Evolutionary conservation across 2,329 filamentous ascomycete genomes (phyloP).

Genomic region (Berkeleyomyces rouxiae): DNA sequence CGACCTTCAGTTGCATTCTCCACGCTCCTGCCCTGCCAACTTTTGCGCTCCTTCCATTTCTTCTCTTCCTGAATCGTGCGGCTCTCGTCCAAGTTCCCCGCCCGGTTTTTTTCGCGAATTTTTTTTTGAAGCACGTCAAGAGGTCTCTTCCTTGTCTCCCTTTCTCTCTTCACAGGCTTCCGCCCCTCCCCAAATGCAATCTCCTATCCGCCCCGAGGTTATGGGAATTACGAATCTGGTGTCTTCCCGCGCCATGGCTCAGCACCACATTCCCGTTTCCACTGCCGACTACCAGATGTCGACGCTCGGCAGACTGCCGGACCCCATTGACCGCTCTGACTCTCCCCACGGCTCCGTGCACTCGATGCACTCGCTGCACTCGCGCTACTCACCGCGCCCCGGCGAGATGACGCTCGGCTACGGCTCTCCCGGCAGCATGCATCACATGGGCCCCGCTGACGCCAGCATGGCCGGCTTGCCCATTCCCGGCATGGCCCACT

Average conservation of each 20-base stretch:
- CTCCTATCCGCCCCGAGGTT: slow-evolving; percentile 15
- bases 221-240: slow-evolving; percentile 16
- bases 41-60: neutral
- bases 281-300: slow-evolving; percentile 18
- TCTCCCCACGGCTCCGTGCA: slow-evolving; percentile 45
- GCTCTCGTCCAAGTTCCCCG: neutral
- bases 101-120: neutral
- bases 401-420: slow-evolving; percentile 23
- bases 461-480: slow-evolving; percentile 23
- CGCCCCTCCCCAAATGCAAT: slow-evolving; percentile 13
- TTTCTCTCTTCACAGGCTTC: neutral
- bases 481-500: slow-evolving; percentile 18
- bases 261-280: slow-evolving; percentile 17
- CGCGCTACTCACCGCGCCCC: slow-evolving; percentile 28
- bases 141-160: neutral
- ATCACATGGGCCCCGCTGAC: slow-evolving; percentile 25
- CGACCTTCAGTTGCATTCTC: neutral
- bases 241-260: slow-evolving; percentile 15
- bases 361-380: slow-evolving; percentile 41
- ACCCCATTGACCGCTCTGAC: slow-evolving; percentile 34
- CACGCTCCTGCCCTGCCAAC: neutral
- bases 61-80: neutral
- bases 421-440: slow-evolving; percentile 37
- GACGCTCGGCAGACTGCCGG: slow-evolving; percentile 16
- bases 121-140: neutral